These are phyloP conservation scores for Tubosaeta brunneosetosa DNA, from an alignment of 768 basidiomycete species.

Conservation along the genomic window DNA sequence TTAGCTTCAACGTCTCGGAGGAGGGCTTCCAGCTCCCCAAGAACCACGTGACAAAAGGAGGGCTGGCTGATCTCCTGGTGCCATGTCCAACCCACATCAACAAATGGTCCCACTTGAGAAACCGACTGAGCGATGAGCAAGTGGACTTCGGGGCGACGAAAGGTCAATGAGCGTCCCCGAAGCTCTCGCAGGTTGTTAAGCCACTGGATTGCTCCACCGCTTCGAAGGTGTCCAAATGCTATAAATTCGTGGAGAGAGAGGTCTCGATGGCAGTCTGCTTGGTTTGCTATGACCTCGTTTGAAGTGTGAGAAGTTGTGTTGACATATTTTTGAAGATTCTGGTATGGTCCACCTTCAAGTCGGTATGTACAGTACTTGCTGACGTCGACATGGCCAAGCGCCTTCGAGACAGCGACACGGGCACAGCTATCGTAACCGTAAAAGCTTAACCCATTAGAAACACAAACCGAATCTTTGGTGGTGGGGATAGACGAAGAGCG, in stretches of 20 bases:
- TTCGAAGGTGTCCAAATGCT: constrained; percentile 42
- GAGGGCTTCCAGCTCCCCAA: constrained; percentile 33
- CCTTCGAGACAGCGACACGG: constrained; percentile 8
- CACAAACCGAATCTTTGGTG: constrained; percentile 13
- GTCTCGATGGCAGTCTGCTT: constrained; percentile 36
- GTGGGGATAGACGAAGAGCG: constrained; percentile 8
- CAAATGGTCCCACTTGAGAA: constrained; percentile 38
- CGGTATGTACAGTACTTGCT: constrained; percentile 27
- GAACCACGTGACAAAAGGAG: constrained; percentile 33
- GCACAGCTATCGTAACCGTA: constrained; percentile 26
- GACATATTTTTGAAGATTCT: constrained; percentile 35
- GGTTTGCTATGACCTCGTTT: constrained; percentile 41
- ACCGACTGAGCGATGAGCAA: constrained; percentile 40
- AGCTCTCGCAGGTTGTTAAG: constrained; percentile 45
- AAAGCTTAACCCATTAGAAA: constrained; percentile 32
- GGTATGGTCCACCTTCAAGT: constrained; percentile 32
- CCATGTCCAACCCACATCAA: constrained; percentile 29
- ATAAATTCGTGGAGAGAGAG: constrained; percentile 43
- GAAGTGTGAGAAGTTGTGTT: constrained; percentile 35
- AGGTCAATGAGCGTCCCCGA: constrained; percentile 33
- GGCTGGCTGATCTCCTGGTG: constrained; percentile 34
- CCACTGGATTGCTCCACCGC: constrained; percentile 45
- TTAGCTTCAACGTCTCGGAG: constrained; percentile 34
- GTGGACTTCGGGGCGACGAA: constrained; percentile 38
- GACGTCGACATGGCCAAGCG: constrained; percentile 15